Percentiles rank a stretch among this genome's conserved stretches.
phyloP scores from a whole-genome alignment of 352 stramenopile species.

The Thalassiosira sp. region DNA sequence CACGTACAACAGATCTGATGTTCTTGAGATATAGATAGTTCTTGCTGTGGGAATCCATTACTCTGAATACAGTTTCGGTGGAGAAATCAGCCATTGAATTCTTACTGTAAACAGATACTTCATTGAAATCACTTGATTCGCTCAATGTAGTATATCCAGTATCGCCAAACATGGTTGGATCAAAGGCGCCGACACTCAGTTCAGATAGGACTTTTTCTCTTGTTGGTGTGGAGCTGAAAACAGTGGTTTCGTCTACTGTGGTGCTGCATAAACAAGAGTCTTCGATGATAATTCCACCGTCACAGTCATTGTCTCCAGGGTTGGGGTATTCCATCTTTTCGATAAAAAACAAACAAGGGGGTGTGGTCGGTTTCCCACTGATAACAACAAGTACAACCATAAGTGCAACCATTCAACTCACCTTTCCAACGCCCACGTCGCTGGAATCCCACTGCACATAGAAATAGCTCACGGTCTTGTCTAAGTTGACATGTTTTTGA shows the following conservation, averaged over 20 bases:
- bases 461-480: constrained; percentile 41
- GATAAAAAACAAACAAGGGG: no score
- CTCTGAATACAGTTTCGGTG: constrained; percentile 42
- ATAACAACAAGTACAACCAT: not conserved
- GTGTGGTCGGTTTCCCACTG: no score
- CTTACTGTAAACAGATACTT: constrained; percentile 34
- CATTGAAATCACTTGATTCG: constrained; percentile 4
- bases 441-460: constrained; percentile 46
- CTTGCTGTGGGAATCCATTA: constrained; percentile 19
- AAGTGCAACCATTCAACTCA: not conserved
- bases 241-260: constrained; percentile 19
- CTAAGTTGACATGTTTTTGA: constrained; percentile 35
- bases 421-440: constrained; percentile 24
- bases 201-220: constrained; percentile 27
- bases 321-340: constrained; percentile 33
- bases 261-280: constrained; percentile 51
- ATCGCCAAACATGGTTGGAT: constrained; percentile 36
- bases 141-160: constrained; percentile 14
- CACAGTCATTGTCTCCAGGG: constrained; percentile 47
- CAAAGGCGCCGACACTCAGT: constrained; percentile 46
- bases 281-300: constrained; percentile 15
- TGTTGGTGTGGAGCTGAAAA: constrained; percentile 42
- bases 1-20: constrained; percentile 35
- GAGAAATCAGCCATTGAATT: constrained; percentile 14
- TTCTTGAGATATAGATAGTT: constrained; percentile 60